These are phyloP conservation scores for Forsythia viridissima DNA, from an alignment of 257 asterid genomes.

Conservation along the genomic window DNA sequence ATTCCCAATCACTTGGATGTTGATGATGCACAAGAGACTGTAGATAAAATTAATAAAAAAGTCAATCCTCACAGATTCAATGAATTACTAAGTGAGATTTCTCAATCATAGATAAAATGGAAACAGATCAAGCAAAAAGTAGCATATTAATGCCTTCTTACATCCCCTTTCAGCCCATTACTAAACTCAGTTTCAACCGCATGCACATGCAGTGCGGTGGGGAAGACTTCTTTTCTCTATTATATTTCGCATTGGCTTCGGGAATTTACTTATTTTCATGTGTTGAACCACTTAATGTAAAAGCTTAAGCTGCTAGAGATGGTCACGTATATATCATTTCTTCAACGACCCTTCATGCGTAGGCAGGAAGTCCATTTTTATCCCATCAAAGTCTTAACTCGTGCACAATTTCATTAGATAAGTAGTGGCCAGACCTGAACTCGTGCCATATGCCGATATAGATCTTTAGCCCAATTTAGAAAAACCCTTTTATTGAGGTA, in stretches of 20 bases:
- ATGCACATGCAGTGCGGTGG: neutral
- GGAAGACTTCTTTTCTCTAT: no score
- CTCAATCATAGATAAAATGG: neutral
- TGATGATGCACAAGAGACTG: slow-evolving; percentile 10
- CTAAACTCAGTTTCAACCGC: neutral
- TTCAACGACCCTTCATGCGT: no score
- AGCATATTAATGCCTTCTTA: neutral
- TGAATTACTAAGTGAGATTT: neutral
- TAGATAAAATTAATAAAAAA: no score
- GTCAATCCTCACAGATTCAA: neutral
- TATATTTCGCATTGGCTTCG: no score
- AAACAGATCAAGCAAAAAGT: neutral
- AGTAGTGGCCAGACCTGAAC: no score
- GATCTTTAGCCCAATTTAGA: no score
- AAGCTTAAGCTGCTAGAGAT: no score
- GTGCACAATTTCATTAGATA: no score
- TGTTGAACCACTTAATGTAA: neutral
- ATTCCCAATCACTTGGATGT: slow-evolving; percentile 36
- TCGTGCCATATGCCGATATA: no score
- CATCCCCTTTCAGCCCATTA: neutral
- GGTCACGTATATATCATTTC: neutral
- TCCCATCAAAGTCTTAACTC: no score
- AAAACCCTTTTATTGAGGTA: no score
- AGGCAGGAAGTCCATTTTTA: no score
- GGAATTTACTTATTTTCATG: neutral